Conservation (phyloP, 352 stramenopile species). For the Pythium guiyangense region DNA sequence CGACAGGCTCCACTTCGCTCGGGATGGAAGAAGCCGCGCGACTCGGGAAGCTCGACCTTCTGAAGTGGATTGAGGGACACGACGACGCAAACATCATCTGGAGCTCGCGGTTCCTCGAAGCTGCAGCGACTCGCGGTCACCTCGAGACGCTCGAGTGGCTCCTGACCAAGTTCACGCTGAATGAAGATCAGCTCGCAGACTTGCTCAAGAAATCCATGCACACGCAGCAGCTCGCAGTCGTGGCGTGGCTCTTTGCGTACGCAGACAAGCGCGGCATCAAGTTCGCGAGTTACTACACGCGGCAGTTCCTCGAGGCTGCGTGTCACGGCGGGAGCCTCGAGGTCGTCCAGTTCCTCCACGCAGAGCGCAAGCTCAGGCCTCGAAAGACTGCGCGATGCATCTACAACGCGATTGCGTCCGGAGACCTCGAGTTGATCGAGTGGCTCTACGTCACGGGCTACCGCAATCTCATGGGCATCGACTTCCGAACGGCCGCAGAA, state of each 20-base stretch:
- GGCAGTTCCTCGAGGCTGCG: too few species aligned
- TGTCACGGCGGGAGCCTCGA: not conserved
- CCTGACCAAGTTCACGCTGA: not conserved
- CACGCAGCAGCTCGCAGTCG: not conserved
- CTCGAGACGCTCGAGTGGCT: constrained; percentile 2
- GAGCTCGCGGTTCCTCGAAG: not conserved
- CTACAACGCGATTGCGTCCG: not conserved
- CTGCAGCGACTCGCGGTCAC: not conserved
- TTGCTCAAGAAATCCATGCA: too few species aligned
- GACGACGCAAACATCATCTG: not conserved
- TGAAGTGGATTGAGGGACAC: constrained; percentile 1
- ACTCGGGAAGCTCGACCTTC: not conserved
- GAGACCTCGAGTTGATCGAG: constrained; percentile 1
- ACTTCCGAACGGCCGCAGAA: not conserved
- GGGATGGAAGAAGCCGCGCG: not conserved
- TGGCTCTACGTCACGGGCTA: not conserved
- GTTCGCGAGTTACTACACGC: not conserved
- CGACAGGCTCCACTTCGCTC: not conserved
- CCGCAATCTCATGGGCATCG: not conserved
- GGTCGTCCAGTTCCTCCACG: not conserved
- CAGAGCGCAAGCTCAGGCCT: not conserved
- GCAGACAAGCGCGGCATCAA: not conserved
- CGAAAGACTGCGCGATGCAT: not conserved
- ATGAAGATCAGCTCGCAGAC: not conserved
- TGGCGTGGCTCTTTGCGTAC: not conserved